Percentiles rank a stretch among this genome's conserved stretches.
Conservation (phyloP, 2,329 filamentous ascomycete species). For the Aspergillus costaricaensis region DNA sequence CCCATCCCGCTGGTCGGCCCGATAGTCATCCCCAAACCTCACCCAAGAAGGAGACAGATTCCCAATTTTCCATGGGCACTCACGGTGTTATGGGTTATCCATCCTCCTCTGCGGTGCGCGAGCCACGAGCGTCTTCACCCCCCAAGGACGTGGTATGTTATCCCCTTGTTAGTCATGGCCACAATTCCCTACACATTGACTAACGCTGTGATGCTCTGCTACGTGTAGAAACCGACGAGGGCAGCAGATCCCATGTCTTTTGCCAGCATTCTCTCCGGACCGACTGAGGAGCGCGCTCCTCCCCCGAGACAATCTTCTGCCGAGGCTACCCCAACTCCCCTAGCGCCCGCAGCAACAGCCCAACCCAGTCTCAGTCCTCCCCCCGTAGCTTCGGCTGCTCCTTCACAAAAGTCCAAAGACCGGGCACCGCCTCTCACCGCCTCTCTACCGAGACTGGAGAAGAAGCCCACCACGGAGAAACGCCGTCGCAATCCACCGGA, state of each 20-base stretch:
- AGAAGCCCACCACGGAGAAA: slow-evolving; percentile 30
- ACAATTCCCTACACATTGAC: not conserved
- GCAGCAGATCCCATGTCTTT: slow-evolving; percentile 91
- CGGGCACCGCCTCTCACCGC: slow-evolving; percentile 28
- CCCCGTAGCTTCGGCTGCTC: slow-evolving; percentile 19
- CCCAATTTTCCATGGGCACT: slow-evolving; percentile 33
- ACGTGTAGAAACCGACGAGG: slow-evolving; percentile 66
- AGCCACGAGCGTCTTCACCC: slow-evolving; percentile 37
- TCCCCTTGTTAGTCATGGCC: not conserved
- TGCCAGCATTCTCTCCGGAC: slow-evolving; percentile 85
- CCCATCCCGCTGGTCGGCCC: slow-evolving; percentile 42
- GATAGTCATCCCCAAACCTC: slow-evolving; percentile 46
- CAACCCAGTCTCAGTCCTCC: slow-evolving; percentile 22
- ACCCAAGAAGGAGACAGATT: slow-evolving; percentile 41
- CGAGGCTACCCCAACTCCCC: slow-evolving; percentile 22
- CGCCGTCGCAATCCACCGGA: slow-evolving; percentile 26
- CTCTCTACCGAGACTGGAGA: slow-evolving; percentile 33
- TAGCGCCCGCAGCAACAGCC: slow-evolving; percentile 17
- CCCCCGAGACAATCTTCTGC: slow-evolving; percentile 54
- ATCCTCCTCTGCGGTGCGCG: slow-evolving; percentile 34
- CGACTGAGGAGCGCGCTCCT: slow-evolving; percentile 60
- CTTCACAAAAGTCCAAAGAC: slow-evolving; percentile 26
- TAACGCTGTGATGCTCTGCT: slow-evolving; percentile 2
- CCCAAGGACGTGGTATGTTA: slow-evolving; percentile 45
- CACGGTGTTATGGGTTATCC: slow-evolving; percentile 34